Evolutionary conservation across 768 basidiomycete genomes (phyloP).

Genomic region (Amanita rubescens): DNA sequence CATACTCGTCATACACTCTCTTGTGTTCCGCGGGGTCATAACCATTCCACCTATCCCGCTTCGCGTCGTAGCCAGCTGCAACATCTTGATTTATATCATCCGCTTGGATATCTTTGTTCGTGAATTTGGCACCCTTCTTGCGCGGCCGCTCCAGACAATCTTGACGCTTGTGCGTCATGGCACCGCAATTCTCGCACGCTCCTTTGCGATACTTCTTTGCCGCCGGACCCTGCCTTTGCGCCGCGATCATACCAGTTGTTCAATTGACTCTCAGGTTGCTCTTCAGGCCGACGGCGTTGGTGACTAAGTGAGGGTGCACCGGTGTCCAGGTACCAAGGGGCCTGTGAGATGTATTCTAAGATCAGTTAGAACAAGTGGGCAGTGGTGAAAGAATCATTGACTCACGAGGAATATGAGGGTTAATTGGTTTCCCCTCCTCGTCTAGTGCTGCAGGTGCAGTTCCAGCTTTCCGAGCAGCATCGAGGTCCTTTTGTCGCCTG

Average conservation of each 20-base stretch:
- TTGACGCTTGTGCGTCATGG: conserved; percentile 84
- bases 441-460: conserved; percentile 95
- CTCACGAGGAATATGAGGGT: conserved; percentile 97
- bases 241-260: conserved; percentile 92
- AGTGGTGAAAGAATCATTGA: conserved; percentile 7
- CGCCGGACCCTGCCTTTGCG: conserved; percentile 73
- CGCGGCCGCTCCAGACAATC: conserved; percentile 97
- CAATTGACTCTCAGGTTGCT: conserved; percentile 53
- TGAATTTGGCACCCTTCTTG: conserved; percentile 92
- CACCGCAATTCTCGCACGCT: conserved; percentile 98
- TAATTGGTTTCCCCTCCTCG: conserved; percentile 92
- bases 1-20: conserved; percentile 87
- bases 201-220: conserved; percentile 97
- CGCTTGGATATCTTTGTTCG: conserved; percentile 81
- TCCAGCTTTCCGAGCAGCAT: conserved; percentile 97
- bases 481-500: conserved; percentile 91
- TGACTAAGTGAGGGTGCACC: conserved; percentile 91
- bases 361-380: not conserved
- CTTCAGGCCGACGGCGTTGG: conserved; percentile 77
- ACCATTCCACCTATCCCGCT: conserved; percentile 97
- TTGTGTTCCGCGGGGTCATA: conserved; percentile 89
- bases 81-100: conserved; percentile 89
- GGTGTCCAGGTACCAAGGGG: conserved; percentile 97
- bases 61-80: conserved; percentile 76
- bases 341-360: conserved; percentile 94